Evolutionary conservation across 2,329 filamentous ascomycete species (phyloP).

Genomic region (Fusarium verticillioides): DNA sequence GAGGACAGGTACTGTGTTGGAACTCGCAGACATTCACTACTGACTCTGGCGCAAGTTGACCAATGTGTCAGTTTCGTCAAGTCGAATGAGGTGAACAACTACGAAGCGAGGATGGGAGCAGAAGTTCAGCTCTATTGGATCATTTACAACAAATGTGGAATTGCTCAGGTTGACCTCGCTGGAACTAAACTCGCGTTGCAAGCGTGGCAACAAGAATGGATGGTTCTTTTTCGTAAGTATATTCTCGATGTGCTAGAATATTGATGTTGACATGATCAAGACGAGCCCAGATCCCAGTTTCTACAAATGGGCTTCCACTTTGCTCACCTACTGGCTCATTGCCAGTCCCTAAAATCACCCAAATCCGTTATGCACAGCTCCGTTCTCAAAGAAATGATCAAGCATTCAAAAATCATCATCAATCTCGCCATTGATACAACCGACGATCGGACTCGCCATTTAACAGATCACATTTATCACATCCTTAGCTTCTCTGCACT

Average conservation of each 20-base stretch:
- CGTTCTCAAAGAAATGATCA: conserved; percentile 40
- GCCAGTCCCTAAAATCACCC: conserved; percentile 37
- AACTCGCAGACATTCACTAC: conserved; percentile 34
- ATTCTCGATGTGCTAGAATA: not conserved
- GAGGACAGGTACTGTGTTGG: conserved; percentile 43
- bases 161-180: conserved; percentile 5
- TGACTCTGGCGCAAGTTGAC: conserved; percentile 37
- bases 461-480: conserved; percentile 48
- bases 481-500: conserved; percentile 45
- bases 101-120: conserved; percentile 44
- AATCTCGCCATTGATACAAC: conserved; percentile 45
- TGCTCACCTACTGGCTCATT: conserved; percentile 39
- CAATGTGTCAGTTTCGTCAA: conserved; percentile 28
- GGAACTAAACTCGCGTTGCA: conserved; percentile 25
- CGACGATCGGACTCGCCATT: conserved; percentile 44
- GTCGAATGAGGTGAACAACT: conserved; percentile 32
- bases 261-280: conserved; percentile 10
- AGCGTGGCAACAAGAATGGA: conserved; percentile 40
- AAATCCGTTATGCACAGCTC: conserved; percentile 21
- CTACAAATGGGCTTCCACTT: conserved; percentile 47
- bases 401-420: conserved; percentile 39
- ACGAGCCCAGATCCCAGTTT: conserved; percentile 45
- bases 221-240: conserved; percentile 31
- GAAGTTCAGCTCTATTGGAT: conserved; percentile 47
- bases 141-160: conserved; percentile 37